Percentiles rank a stretch among this genome's conserved stretches.
Conservation (phyloP, 352 stramenopile genomes). For the Phytophthora brassicae region DNA sequence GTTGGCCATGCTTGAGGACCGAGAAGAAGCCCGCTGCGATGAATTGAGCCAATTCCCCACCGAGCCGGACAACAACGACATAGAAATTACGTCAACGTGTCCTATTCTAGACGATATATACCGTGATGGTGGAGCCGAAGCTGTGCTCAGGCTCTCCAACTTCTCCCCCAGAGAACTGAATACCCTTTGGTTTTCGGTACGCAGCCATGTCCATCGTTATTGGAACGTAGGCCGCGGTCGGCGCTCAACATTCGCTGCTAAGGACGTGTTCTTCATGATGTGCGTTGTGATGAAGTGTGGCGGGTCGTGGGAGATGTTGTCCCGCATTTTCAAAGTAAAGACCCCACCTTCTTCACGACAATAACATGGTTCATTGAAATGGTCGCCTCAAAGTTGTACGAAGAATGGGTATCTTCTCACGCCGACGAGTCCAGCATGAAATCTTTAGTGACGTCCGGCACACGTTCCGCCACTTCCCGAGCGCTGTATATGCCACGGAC, state of each 20-base stretch:
- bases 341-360: background rate
- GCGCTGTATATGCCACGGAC: no score
- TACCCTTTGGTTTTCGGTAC: background rate
- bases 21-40: no score
- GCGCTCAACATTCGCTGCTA: background rate
- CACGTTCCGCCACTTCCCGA: background rate
- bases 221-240: conserved; percentile 3
- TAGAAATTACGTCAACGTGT: background rate
- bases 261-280: no score
- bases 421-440: background rate
- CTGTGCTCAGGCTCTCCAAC: background rate
- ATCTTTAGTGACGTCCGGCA: background rate
- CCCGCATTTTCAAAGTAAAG: background rate
- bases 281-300: conserved; percentile 3
- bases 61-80: no score
- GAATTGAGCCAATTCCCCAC: no score
- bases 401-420: background rate
- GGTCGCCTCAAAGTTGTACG: background rate
- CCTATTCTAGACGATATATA: no score
- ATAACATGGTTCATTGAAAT: background rate
- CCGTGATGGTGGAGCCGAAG: background rate
- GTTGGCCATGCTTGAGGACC: no score
- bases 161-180: background rate
- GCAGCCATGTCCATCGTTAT: background rate
- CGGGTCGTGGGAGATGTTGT: background rate